Conservation (phyloP, 208 protist species). For the Leishmania turanica region DNA sequence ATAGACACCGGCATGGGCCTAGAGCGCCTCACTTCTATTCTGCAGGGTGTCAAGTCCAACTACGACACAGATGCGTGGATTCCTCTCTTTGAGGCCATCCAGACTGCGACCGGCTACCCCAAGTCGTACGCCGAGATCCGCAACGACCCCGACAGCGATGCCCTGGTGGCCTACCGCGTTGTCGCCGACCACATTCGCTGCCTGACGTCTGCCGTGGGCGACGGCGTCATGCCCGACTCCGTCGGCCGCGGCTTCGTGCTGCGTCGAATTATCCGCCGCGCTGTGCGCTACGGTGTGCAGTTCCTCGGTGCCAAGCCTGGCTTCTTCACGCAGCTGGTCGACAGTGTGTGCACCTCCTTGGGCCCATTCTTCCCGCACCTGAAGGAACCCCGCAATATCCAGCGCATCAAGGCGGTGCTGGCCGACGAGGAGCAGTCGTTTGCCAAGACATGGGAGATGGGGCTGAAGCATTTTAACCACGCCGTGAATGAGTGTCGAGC, state of each 20-base stretch:
- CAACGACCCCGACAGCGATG: conserved; percentile 83
- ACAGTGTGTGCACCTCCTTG: conserved; percentile 87
- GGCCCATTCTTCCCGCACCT: conserved; percentile 96
- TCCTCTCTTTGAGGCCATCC: conserved; percentile 97
- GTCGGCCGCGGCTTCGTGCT: conserved; percentile 97
- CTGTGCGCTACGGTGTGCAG: conserved; percentile 96
- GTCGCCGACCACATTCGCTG: conserved; percentile 99
- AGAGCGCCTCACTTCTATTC: conserved; percentile 97
- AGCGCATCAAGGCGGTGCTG: conserved; percentile 92
- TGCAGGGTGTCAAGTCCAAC: conserved; percentile 97
- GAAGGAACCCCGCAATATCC: conserved; percentile 62
- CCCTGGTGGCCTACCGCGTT: conserved; percentile 97
- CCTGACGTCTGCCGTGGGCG: conserved; percentile 96
- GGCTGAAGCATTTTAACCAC: conserved; percentile 94
- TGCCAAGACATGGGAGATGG: conserved; percentile 94
- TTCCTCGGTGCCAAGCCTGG: conserved; percentile 93
- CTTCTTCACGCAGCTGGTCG: conserved; percentile 95
- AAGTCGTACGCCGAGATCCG: conserved; percentile 87
- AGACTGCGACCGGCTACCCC: conserved; percentile 90
- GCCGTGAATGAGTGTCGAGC: conserved; percentile 73
- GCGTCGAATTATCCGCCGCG: conserved; percentile 97
- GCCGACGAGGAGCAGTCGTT: conserved; percentile 97
- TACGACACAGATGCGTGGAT: conserved; percentile 99
- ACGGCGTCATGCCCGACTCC: conserved; percentile 96
- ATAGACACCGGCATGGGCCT: conserved; percentile 99